These are phyloP conservation scores for Fusarium transvaalense DNA, from an alignment of 2,329 filamentous ascomycete species.

Conservation along the genomic window DNA sequence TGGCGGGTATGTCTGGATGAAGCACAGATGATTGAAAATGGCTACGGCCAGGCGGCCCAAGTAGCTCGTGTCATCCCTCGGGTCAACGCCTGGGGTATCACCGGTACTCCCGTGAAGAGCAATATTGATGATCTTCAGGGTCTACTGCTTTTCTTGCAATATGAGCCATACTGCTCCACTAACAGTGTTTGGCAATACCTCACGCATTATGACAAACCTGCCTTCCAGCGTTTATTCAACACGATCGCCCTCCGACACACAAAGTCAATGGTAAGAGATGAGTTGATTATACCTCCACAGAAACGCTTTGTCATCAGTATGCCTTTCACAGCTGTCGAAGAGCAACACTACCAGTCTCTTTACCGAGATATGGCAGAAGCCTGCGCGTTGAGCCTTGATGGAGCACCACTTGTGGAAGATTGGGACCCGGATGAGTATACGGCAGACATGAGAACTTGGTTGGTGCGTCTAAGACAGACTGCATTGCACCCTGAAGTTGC, in stretches of 20 bases:
- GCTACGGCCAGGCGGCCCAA: slow-evolving; percentile 83
- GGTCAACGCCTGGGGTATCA: slow-evolving; percentile 90
- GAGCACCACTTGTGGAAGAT: slow-evolving; percentile 69
- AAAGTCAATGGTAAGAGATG: slow-evolving; percentile 82
- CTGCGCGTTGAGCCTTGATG: slow-evolving; percentile 73
- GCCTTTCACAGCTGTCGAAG: slow-evolving; percentile 90
- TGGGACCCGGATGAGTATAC: slow-evolving; percentile 76
- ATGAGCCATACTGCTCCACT: slow-evolving; percentile 78
- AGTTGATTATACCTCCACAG: slow-evolving; percentile 84
- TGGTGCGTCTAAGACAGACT: slow-evolving; percentile 82
- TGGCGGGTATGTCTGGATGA: slow-evolving; percentile 85
- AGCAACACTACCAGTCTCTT: slow-evolving; percentile 85
- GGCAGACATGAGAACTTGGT: slow-evolving; percentile 82
- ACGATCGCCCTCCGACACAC: slow-evolving; percentile 84
- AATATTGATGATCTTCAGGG: slow-evolving; percentile 83
- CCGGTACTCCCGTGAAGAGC: slow-evolving; percentile 86
- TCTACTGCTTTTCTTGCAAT: slow-evolving; percentile 82
- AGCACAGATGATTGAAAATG: slow-evolving; percentile 94
- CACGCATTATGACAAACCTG: slow-evolving; percentile 67
- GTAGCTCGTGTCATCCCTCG: slow-evolving; percentile 85
- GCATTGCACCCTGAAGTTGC: slow-evolving; percentile 89
- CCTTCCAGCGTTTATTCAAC: slow-evolving; percentile 78
- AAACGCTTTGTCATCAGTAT: slow-evolving; percentile 89
- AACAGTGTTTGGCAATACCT: slow-evolving; percentile 76
- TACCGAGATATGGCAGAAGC: slow-evolving; percentile 81